Base-by-base conservation (phyloP, 2,329 filamentous ascomycete genomes). In the Fusarium oxysporum region DNA sequence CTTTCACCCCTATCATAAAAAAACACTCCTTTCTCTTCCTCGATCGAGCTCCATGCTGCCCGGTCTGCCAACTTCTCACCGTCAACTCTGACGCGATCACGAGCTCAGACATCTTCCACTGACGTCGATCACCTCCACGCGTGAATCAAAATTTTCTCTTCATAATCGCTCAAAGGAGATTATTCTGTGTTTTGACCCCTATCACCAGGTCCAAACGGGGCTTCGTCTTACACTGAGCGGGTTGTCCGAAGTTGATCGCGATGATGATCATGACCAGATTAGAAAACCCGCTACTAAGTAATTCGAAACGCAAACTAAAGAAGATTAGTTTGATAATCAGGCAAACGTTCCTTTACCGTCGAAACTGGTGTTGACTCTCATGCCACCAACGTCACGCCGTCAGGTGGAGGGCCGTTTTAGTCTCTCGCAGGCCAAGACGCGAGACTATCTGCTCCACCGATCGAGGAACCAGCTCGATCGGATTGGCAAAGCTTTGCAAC, bases 341-440 rank as follows among this genome's bases (percentile, higher is more conserved):
- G 12, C 30, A 68, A 67, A 54, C 33, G 40, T 43, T 67, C 41
- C 33, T 38, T 37, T 23, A 19, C 25, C 25, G 35, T 25, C 28
- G 9, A 57, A 28, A 48, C 37, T 47, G 25, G 30, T 25, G 37
- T 65, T 48, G 44, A 47, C 35, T 41, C 11, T 54, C 25, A 40
- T 55, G 58, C 64, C 51, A 62, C 57, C 64, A 57, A 47, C 59
- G 47, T 64, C 44, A 54, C 50, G 45, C 44, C 51, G 40, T 43
- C 37, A 28, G 28, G 53, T 57, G 40, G 30, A 38, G 48, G 35
- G 65, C 13, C 23, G 25, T 37, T 23, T 65, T 55, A 53, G 35
- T 38, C 50, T 61, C 35, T 61, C 30, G 33, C 16, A 19, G 43
- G 12, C 30, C 17, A 56, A 54, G 19, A 47, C 25, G 30, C 14